Base-by-base conservation (phyloP, 2,329 filamentous ascomycete species). In the Salinomyces thailandicus region DNA sequence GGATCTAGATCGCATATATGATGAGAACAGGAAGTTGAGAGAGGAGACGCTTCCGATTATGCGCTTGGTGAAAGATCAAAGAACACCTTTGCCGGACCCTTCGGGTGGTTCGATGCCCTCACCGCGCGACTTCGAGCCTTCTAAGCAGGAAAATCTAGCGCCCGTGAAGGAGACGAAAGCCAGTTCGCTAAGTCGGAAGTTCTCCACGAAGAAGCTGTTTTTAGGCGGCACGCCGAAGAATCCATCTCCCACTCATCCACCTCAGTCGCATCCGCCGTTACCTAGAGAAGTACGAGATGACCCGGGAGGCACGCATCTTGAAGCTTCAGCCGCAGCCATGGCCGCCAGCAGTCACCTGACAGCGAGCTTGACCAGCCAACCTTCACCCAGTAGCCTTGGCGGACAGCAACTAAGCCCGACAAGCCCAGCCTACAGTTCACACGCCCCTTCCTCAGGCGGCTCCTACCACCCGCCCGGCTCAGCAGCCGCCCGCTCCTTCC, bases 1-100 rank as follows among this genome's bases (percentile, higher is more conserved):
- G 33, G 65, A 69, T 40, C 54, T 70, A 32, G 61, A 60, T 42
- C 56, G 64, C 26, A 60, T 69, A 36, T 50, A 81, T 9, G 85
- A 95, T 27, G 87, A 96, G 57, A 94, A 93, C 58, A 75, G 82
- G 49, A 80, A 85, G 48, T 64, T 98, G 45, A 75, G 91, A 38
- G 89, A 96, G 60, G 91, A 98, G 55, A 77, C 95, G 54, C 70
- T 96, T 19, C 89, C 91, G 3, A 80, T 93, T 14, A 76, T 95
- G 53, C 84, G 87, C 44, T 77, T 94, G 54, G 82, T 80, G 52
- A 96, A 96, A 64, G 87, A 96, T 57, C 81, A 81, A 50, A 83
- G 86, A 46, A 85, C 94, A 55, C 89, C 89, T 22, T 68, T 96
- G 15, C 87, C 87, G 28, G 67, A 66, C 24, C 63, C 64, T 14